Percentiles rank a stretch among this genome's conserved stretches.
These are phyloP conservation scores for Chlorella variabilis DNA, from an alignment of 163 green algal genomes.

Conservation along the genomic window DNA sequence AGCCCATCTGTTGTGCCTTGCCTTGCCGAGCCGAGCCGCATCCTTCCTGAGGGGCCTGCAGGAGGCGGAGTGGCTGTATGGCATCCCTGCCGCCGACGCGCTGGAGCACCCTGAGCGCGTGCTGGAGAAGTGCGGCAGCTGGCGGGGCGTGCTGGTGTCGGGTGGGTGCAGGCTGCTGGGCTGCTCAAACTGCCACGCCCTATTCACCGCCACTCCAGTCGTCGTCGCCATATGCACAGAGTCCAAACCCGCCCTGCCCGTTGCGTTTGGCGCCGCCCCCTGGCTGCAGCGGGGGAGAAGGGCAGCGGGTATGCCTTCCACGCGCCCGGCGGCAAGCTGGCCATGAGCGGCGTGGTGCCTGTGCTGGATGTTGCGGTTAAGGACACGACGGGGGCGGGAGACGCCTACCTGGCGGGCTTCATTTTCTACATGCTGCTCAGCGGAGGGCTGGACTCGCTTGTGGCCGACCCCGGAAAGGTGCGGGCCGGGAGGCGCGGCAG, in stretches of 20 bases:
- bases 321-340: slow-evolving; percentile 53
- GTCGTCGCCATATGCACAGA: no score
- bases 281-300: slow-evolving; percentile 69
- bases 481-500: no score
- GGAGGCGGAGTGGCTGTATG: slow-evolving; percentile 86
- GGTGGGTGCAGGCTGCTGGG: neutral
- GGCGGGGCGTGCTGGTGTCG: slow-evolving; percentile 28
- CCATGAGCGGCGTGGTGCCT: slow-evolving; percentile 71
- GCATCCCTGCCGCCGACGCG: slow-evolving; percentile 60
- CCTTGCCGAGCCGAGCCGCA: no score
- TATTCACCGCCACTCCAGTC: no score
- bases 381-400: slow-evolving; percentile 91
- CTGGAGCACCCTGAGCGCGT: slow-evolving; percentile 78
- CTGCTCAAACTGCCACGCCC: neutral
- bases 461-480: slow-evolving; percentile 61
- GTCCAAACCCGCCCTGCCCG: no score
- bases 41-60: no score
- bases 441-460: slow-evolving; percentile 68
- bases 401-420: slow-evolving; percentile 82
- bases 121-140: slow-evolving; percentile 22
- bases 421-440: slow-evolving; percentile 60
- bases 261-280: no score
- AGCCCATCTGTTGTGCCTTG: no score
- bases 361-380: slow-evolving; percentile 73
- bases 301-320: slow-evolving; percentile 83